Percentiles rank a stretch among this genome's conserved stretches.
Evolutionary conservation across 768 basidiomycete species (phyloP).

Genomic region (Lyophyllum decastes): DNA sequence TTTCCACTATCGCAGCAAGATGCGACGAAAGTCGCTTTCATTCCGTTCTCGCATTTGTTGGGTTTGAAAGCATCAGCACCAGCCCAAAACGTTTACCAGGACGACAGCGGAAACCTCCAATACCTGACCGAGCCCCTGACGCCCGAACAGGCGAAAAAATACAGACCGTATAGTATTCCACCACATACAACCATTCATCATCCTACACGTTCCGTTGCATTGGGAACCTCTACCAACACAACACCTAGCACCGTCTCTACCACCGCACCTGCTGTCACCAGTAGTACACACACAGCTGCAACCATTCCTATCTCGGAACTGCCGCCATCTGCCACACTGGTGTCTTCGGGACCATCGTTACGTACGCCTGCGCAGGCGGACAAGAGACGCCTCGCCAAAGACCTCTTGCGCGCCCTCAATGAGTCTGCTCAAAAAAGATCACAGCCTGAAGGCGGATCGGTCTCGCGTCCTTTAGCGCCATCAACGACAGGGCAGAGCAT

Average conservation of each 20-base stretch:
- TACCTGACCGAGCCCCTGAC: background rate
- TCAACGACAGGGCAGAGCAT: conserved; percentile 3
- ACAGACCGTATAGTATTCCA: conserved; percentile 9
- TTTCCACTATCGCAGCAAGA: background rate
- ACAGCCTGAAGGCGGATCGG: conserved; percentile 8
- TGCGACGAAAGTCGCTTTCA: background rate
- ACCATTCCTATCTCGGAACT: background rate
- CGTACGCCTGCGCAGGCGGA: conserved; percentile 45
- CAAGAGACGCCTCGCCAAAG: conserved; percentile 52
- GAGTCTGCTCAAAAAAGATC: conserved; percentile 24
- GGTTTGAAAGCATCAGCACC: background rate
- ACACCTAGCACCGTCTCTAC: background rate
- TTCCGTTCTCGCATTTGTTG: background rate
- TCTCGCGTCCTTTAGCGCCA: conserved; percentile 1
- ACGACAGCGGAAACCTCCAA: background rate
- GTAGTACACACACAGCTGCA: background rate
- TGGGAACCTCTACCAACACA: background rate
- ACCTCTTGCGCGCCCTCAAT: conserved; percentile 56
- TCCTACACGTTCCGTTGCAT: background rate
- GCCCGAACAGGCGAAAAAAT: background rate
- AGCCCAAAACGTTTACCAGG: background rate
- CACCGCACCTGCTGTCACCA: background rate
- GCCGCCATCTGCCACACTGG: background rate
- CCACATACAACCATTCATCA: background rate
- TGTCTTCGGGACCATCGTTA: background rate